A percentile compares a stretch with the other conserved stretches of the same genome.
These are phyloP conservation scores for Ustilago trichophora DNA, from an alignment of 1,284 basidiomycete species.

Conservation along the genomic window DNA sequence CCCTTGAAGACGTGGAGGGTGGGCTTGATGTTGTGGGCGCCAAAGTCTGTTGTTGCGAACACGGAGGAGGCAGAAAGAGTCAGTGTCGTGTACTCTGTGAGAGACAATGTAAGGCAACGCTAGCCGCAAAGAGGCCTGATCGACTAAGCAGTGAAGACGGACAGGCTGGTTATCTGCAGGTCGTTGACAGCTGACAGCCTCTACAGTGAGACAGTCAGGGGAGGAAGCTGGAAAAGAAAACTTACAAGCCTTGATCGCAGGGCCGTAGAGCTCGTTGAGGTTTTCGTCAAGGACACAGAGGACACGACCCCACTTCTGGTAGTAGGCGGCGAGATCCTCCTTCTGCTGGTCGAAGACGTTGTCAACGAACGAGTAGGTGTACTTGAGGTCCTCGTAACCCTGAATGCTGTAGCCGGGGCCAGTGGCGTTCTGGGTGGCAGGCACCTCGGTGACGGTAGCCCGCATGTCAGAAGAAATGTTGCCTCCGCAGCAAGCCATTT, in stretches of 20 bases:
- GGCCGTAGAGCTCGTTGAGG: slow-evolving; percentile 64
- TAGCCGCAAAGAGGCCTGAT: too few relatives aligned
- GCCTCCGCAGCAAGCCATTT: slow-evolving; percentile 48
- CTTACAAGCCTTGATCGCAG: slow-evolving; percentile 56
- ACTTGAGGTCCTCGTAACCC: slow-evolving; percentile 58
- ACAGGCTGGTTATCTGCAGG: too few relatives aligned
- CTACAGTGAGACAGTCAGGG: too few relatives aligned
- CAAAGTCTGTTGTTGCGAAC: slow-evolving; percentile 63
- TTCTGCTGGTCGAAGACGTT: slow-evolving; percentile 68
- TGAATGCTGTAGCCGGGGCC: slow-evolving; percentile 57
- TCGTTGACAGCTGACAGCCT: too few relatives aligned
- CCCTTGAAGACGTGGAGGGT: slow-evolving; percentile 69
- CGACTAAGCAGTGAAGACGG: too few relatives aligned
- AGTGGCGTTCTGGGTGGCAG: slow-evolving; percentile 49
- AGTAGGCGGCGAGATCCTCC: slow-evolving; percentile 67
- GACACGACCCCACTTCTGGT: slow-evolving; percentile 68
- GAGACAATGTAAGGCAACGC: too few relatives aligned
- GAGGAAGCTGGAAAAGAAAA: background rate
- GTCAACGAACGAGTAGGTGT: slow-evolving; percentile 68
- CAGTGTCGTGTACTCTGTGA: too few relatives aligned
- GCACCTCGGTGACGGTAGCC: slow-evolving; percentile 66
- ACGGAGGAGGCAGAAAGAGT: too few relatives aligned
- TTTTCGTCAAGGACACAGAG: slow-evolving; percentile 68
- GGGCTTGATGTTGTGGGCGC: slow-evolving; percentile 67
- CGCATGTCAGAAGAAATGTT: slow-evolving; percentile 66